phyloP scores from a whole-genome alignment of 1,284 basidiomycete genomes.

The Phellinidium pouzarii region DNA sequence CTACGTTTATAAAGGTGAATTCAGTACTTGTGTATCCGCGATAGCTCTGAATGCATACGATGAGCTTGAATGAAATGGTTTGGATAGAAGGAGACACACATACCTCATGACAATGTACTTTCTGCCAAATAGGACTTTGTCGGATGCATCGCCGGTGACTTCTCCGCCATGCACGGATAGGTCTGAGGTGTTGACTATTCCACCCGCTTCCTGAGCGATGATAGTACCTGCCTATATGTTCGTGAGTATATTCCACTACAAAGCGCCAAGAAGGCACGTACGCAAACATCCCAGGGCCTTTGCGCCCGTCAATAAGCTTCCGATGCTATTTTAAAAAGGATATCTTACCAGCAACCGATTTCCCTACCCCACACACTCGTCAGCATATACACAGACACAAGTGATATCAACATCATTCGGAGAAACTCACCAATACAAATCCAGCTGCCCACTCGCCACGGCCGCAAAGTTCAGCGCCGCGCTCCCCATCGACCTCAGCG shows the following conservation, averaged over 20 bases:
- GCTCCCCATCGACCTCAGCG: conserved; percentile 76
- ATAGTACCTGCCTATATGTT: conserved; percentile 71
- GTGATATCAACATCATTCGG: neutral
- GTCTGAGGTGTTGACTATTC: conserved; percentile 68
- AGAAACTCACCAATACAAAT: conserved; percentile 68
- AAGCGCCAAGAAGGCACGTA: conserved; percentile 28
- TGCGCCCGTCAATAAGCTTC: neutral
- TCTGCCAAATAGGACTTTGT: conserved; percentile 72
- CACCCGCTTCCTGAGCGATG: conserved; percentile 87
- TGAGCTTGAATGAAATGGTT: neutral
- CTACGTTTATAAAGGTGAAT: neutral
- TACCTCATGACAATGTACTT: conserved; percentile 76
- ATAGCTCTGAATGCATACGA: conserved; percentile 40
- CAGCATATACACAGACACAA: conserved; percentile 11
- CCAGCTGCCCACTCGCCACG: conserved; percentile 80
- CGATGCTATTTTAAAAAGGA: neutral
- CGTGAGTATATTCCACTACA: neutral
- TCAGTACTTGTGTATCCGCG: conserved; percentile 46
- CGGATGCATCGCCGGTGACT: conserved; percentile 38
- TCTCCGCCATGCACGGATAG: conserved; percentile 39
- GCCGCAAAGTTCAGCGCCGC: conserved; percentile 80
- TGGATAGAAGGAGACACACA: conserved; percentile 4
- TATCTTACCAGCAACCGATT: conserved; percentile 72
- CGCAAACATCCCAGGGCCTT: conserved; percentile 88
- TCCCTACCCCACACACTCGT: conserved; percentile 51